Percentiles rank a stretch among this genome's conserved stretches.
These are phyloP conservation scores for Buxus sempervirens DNA, from an alignment of 164 flowering plant genomes.

Conservation along the genomic window DNA sequence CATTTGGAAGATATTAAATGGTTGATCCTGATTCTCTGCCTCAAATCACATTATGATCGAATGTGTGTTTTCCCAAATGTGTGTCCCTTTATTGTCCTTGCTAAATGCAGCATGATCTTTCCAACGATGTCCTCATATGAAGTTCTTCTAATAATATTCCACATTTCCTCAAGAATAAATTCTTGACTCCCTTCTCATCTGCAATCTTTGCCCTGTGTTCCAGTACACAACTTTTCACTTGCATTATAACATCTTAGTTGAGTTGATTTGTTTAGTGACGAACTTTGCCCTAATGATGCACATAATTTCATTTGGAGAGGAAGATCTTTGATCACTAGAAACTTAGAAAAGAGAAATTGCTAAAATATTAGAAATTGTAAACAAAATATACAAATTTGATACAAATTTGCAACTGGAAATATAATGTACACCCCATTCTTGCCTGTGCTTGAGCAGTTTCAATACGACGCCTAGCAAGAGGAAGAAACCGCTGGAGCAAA, in stretches of 20 bases:
- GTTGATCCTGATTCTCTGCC: not conserved
- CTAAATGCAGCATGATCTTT: not conserved
- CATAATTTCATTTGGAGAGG: too few relatives aligned
- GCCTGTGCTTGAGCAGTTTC: constrained; percentile 99
- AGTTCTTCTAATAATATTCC: not conserved
- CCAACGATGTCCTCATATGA: not conserved
- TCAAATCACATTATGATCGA: too few relatives aligned
- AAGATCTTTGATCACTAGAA: too few relatives aligned
- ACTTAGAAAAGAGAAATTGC: too few relatives aligned
- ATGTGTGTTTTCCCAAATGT: not conserved
- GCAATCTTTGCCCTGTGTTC: not conserved
- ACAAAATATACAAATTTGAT: too few relatives aligned
- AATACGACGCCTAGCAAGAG: constrained; percentile 92
- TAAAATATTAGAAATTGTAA: too few relatives aligned
- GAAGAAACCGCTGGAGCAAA: constrained; percentile 90
- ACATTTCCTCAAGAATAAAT: not conserved
- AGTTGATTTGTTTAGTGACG: not conserved
- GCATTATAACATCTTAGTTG: not conserved
- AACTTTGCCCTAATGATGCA: too few relatives aligned
- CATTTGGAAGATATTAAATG: not conserved
- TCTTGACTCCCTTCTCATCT: not conserved
- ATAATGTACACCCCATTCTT: not conserved
- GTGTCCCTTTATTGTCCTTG: not conserved
- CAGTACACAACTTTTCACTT: too few relatives aligned
- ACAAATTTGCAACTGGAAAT: too few relatives aligned